Percentiles rank a stretch among this genome's conserved stretches.
phyloP scores from a whole-genome alignment of 2,329 filamentous ascomycete species.

The Zalaria sp. region DNA sequence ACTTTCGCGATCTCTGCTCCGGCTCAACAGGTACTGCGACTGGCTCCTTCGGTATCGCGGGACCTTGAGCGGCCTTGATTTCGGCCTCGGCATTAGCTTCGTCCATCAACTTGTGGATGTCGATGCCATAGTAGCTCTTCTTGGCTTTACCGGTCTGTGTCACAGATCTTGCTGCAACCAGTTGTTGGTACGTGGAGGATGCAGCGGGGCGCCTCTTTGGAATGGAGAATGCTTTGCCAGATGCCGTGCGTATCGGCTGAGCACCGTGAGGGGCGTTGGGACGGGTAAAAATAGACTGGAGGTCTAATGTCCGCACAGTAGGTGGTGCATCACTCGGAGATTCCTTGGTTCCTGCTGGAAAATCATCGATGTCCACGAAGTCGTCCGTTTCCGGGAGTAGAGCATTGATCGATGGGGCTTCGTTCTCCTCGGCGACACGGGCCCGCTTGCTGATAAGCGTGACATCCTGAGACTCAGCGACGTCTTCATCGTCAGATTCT shows the following conservation, averaged over 20 bases:
- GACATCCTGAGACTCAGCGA: slow-evolving; percentile 2
- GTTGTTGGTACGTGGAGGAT: slow-evolving; percentile 45
- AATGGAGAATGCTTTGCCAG: slow-evolving; percentile 43
- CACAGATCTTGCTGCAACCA: slow-evolving; percentile 53
- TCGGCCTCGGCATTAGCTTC: slow-evolving; percentile 49
- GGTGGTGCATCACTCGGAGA: too few species aligned
- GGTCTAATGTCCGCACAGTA: too few species aligned
- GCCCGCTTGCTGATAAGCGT: slow-evolving; percentile 7
- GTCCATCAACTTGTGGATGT: slow-evolving; percentile 73
- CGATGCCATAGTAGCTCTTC: slow-evolving; percentile 78
- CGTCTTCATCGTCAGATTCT: slow-evolving; percentile 22
- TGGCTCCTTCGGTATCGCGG: slow-evolving; percentile 11
- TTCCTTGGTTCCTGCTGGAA: neutral
- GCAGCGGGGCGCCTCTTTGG: slow-evolving; percentile 36
- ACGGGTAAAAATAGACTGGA: neutral
- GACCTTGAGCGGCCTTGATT: slow-evolving; percentile 12
- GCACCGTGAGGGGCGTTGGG: neutral
- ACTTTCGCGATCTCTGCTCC: slow-evolving; percentile 19
- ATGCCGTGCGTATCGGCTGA: slow-evolving; percentile 30
- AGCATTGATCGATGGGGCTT: too few species aligned
- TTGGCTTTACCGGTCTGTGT: slow-evolving; percentile 51
- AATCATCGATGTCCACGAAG: neutral
- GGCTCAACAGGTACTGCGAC: slow-evolving; percentile 18
- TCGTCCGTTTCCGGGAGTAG: neutral
- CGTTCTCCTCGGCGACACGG: neutral